Percentiles rank a stretch among this genome's conserved stretches.
Evolutionary conservation across 2,329 filamentous ascomycete species (phyloP).

Genomic region (Aspergillus ustus): DNA sequence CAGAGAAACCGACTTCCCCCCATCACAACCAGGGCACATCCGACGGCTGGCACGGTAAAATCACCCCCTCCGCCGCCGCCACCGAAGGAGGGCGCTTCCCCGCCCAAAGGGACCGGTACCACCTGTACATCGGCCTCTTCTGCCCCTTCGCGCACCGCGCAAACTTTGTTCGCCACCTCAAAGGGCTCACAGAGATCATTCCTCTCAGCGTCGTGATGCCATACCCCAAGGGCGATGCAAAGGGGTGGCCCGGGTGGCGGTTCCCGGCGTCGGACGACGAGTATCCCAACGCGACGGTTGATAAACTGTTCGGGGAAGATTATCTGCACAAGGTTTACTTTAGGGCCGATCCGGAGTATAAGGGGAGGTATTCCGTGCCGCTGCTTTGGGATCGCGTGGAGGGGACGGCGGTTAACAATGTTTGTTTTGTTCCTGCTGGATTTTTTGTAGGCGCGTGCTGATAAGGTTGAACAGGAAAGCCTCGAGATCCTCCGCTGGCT

Average conservation of each 20-base stretch:
- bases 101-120: constrained; percentile 58
- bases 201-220: constrained; percentile 64
- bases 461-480: constrained; percentile 15
- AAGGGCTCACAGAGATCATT: constrained; percentile 60
- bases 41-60: constrained; percentile 56
- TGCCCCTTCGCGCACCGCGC: constrained; percentile 68
- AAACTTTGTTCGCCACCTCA: constrained; percentile 62
- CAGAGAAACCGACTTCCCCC: background rate
- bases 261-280: constrained; percentile 59
- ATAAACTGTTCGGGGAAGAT: constrained; percentile 62
- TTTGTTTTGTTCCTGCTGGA: constrained; percentile 16
- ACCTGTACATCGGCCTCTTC: constrained; percentile 64
- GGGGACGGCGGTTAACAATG: constrained; percentile 64
- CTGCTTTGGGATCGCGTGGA: constrained; percentile 66
- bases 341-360: constrained; percentile 62
- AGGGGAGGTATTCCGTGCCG: constrained; percentile 65
- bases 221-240: constrained; percentile 68
- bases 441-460: background rate
- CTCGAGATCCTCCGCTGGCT: constrained; percentile 62
- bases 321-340: constrained; percentile 69
- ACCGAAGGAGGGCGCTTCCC: constrained; percentile 47
- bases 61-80: constrained; percentile 39
- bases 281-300: constrained; percentile 64
- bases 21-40: constrained; percentile 28
- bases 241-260: constrained; percentile 66